These are phyloP conservation scores for Papilionanthe hybrid DNA, from an alignment of 116 monocot species.

Conservation along the genomic window DNA sequence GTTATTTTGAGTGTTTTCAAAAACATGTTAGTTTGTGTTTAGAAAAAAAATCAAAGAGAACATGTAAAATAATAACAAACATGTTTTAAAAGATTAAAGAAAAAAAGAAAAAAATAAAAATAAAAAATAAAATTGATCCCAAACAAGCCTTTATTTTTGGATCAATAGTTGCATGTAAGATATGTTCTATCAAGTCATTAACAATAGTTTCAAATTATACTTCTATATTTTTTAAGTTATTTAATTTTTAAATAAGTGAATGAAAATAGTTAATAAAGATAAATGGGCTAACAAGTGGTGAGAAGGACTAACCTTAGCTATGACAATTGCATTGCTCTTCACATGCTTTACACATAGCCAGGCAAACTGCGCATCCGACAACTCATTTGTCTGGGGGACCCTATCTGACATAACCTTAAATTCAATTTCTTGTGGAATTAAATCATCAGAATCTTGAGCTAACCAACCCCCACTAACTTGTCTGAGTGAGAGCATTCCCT, in stretches of 20 bases:
- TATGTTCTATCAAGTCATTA: neutral
- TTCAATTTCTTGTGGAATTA: conserved; percentile 64
- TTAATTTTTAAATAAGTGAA: too few species aligned
- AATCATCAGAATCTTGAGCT: conserved; percentile 86
- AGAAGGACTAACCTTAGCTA: conserved; percentile 78
- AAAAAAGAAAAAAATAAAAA: too few species aligned
- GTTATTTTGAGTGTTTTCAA: too few species aligned
- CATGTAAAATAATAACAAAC: too few species aligned
- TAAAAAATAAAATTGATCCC: too few species aligned
- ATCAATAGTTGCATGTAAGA: neutral
- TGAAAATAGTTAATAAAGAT: neutral
- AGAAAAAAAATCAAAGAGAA: too few species aligned
- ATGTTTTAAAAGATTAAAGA: too few species aligned
- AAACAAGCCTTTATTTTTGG: neutral
- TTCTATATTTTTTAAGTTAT: too few species aligned
- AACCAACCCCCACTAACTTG: conserved; percentile 95
- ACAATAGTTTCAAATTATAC: neutral
- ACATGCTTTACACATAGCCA: conserved; percentile 99
- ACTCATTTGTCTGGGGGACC: conserved; percentile 40
- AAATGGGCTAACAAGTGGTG: neutral
- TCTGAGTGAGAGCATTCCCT: conserved; percentile 77
- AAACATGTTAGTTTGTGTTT: too few species aligned
- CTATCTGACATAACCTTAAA: conserved; percentile 64
- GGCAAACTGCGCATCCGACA: conserved; percentile 86
- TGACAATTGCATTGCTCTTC: conserved; percentile 98